Base-by-base conservation (phyloP, 495 filamentous ascomycete genomes). In the Oidiodendron maius region DNA sequence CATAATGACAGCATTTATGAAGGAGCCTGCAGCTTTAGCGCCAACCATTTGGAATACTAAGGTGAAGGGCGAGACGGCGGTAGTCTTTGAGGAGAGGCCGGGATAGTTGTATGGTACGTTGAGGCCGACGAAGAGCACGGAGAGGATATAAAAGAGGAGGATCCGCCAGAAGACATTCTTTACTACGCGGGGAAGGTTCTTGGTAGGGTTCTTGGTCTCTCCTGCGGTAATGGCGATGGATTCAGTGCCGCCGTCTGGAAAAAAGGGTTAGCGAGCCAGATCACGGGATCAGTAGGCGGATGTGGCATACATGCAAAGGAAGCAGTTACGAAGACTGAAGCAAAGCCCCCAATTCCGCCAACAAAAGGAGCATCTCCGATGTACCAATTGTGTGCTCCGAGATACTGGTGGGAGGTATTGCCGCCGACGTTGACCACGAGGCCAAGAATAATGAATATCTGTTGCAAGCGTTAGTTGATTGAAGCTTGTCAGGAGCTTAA, bases 111-210 rank as follows among this genome's bases (percentile, higher is more conserved):
- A 78, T 4, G 75, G 73, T 2, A 78, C 67, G 44, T 78, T 78
- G 1, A 80, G 64, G 72, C 81, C 81, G 24, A 84, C 63, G 40
- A 83, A 62, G 56, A 82, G 72, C 10, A 83, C 67, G 38, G 74
- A 76, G 42, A 82, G 57, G 45, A 83, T 67, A 65, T 94, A 94
- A 71, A 96, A 95, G 70, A 94, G 76, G 41, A 87, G 69, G 56
- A 90, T 71, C 18, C 74, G 63, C 74, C 78, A 82, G 58, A 77
- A 81, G 2, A 76, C 75, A 48, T 67, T 71, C 24, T 68, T 82
- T 6, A 84, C 82, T 3, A 89, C 90, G 46, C 76, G 74, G 44
- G 89, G 89, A 45, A 95, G 81, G 49, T 87, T 87, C 55, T 78
- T 81, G 37, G 82, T 75, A 1, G 89, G 90, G 48, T 86, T 86